Conservation (phyloP, 257 asterid genomes). For the Primulina eburnea region DNA sequence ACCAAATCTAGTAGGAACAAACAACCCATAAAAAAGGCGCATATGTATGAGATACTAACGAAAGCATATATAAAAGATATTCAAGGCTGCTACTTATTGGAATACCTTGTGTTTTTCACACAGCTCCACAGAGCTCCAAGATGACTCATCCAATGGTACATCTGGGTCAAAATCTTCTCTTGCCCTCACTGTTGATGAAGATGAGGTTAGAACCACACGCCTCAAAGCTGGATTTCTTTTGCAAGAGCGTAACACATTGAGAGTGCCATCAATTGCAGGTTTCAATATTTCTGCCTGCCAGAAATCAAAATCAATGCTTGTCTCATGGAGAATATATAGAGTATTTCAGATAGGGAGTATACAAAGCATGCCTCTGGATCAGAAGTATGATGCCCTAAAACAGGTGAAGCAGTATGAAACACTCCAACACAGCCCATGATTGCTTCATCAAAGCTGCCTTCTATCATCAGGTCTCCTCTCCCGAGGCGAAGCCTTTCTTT, state of each 20-base stretch:
- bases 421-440: slow-evolving; percentile 74
- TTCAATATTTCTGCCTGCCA: slow-evolving; percentile 58
- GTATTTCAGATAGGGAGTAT: not conserved
- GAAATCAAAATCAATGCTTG: too few species aligned
- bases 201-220: slow-evolving; percentile 87
- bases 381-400: slow-evolving; percentile 38
- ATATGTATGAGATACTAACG: not conserved
- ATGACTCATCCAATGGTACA: slow-evolving; percentile 64
- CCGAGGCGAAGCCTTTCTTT: slow-evolving; percentile 60
- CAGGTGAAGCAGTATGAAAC: slow-evolving; percentile 98
- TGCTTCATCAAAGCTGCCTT: slow-evolving; percentile 83
- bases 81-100: not conserved
- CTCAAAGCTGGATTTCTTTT: slow-evolving; percentile 56
- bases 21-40: not conserved
- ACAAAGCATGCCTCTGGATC: slow-evolving; percentile 43
- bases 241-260: slow-evolving; percentile 83
- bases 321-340: too few species aligned
- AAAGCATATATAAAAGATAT: not conserved
- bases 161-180: slow-evolving; percentile 55
- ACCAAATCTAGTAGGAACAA: slow-evolving; percentile 56
- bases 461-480: slow-evolving; percentile 59
- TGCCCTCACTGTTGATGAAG: slow-evolving; percentile 76
- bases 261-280: slow-evolving; percentile 84
- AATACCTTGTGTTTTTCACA: slow-evolving; percentile 64
- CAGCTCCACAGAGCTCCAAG: slow-evolving; percentile 72